A percentile compares a stretch with the other conserved stretches of the same genome.
Conservation (phyloP, 2,329 filamentous ascomycete species). For the Bipolaris gigantea region DNA sequence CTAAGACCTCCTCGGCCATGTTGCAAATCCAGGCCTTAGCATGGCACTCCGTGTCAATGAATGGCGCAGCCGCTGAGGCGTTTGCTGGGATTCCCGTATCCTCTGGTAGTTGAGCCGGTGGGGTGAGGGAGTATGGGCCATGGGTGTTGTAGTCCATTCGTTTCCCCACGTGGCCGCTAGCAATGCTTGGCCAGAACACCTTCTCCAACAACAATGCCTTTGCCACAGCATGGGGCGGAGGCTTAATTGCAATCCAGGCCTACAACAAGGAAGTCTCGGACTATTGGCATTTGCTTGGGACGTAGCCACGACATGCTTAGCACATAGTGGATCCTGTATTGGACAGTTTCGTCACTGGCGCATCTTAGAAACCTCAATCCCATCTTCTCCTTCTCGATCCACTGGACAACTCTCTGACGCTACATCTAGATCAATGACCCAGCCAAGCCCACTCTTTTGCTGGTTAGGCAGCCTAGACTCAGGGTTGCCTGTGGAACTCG, state of each 20-base stretch:
- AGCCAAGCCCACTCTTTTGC: not conserved
- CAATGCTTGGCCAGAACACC: not conserved
- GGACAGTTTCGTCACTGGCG: not conserved
- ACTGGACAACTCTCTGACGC: not conserved
- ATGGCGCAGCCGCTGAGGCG: slow-evolving; percentile 6
- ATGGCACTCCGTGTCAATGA: slow-evolving; percentile 8
- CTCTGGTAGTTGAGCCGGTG: slow-evolving; percentile 1
- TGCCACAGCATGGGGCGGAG: not conserved
- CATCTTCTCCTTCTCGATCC: not conserved
- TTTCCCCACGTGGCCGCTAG: slow-evolving; percentile 1
- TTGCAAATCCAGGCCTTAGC: slow-evolving; percentile 13
- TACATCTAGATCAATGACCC: not conserved
- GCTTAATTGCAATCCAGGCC: not conserved
- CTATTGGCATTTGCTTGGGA: not conserved
- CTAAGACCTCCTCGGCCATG: not conserved
- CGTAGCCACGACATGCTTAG: not conserved
- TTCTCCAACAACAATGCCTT: not conserved
- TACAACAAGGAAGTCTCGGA: not conserved
- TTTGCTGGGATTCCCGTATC: not conserved
- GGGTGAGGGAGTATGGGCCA: not conserved
- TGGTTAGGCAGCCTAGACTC: not conserved
- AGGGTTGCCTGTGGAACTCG: not conserved
- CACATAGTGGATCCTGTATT: not conserved
- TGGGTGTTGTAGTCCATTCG: not conserved
- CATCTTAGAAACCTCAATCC: not conserved